A percentile compares a stretch with the other conserved stretches of the same genome.
These are phyloP conservation scores for Pulveroboletus sp. DNA, from an alignment of 768 basidiomycete species.

Conservation along the genomic window DNA sequence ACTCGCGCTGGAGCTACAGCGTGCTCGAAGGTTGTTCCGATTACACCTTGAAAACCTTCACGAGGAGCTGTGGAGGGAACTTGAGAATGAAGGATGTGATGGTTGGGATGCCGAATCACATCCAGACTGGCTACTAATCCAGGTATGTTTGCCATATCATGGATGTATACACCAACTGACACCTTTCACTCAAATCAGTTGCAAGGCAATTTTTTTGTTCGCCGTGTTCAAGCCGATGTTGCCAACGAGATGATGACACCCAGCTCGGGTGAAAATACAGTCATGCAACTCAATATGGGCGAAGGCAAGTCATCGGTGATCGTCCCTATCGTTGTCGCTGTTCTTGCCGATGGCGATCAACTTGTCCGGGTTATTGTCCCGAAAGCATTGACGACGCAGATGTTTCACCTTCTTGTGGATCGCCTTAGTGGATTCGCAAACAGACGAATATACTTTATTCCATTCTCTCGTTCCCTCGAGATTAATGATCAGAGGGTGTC, in stretches of 20 bases:
- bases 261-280: conserved; percentile 30
- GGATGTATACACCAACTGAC: background rate
- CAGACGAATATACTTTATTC: conserved; percentile 45
- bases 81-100: conserved; percentile 23
- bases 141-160: conserved; percentile 25
- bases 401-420: conserved; percentile 45
- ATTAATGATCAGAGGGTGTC: conserved; percentile 13
- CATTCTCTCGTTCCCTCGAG: conserved; percentile 42
- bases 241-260: conserved; percentile 47
- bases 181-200: conserved; percentile 28
- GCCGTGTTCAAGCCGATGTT: conserved; percentile 39
- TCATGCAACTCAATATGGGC: conserved; percentile 54
- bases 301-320: conserved; percentile 51
- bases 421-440: conserved; percentile 42
- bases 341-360: conserved; percentile 39
- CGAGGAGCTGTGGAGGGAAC: conserved; percentile 31
- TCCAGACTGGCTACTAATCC: conserved; percentile 44
- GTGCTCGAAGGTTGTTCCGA: conserved; percentile 32
- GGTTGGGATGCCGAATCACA: conserved; percentile 15
- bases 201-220: conserved; percentile 40
- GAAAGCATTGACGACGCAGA: conserved; percentile 42
- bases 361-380: conserved; percentile 47
- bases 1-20: conserved; percentile 32
- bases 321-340: conserved; percentile 38
- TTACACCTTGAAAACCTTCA: conserved; percentile 16